Evolutionary conservation across 306 rosid species (phyloP), one percentile per base, ranked within the genome.

Genomic region (Cicer judaicum): DNA sequence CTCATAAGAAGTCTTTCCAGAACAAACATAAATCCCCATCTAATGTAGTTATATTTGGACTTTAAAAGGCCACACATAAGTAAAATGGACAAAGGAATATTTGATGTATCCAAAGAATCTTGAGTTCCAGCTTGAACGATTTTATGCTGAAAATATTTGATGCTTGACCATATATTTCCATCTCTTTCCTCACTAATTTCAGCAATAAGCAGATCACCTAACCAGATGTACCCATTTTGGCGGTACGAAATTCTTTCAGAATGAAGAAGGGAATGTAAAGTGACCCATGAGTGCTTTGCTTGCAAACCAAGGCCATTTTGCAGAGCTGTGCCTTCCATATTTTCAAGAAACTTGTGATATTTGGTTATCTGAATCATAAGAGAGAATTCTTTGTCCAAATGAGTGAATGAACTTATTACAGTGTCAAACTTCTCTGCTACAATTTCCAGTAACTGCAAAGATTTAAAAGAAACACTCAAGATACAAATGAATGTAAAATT

Each of bases 1-100:
- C 93, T 85, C 97, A 92, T 92, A 56, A 95, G 96, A 80, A 92
- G 97, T 83, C 93, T 95, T 82, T 95, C 99, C 74, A 95, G 88
- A 74, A 95, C 92, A 86, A 76, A 86, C 85, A 95, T 80, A 83
- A 95, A 95, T 5, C 98, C 99, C 98, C 98, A 86, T 85, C 99
- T 90, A 85, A 95, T 90, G 64, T 48, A 71, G 82, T 78, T 80
- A 89, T 83, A 66, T 84, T 77, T 95, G 46, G 99, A 95, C 83
- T 95, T 95, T 78, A 95, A 74, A 81, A 95, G 97, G 61, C 98
- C 99, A 75, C 98, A 95, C 92, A 95, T 81, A 21, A 95, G 88
- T 78, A 80, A 83, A 85, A 90, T 88, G 70, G 96, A 83, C 42
- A 92, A 72, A 66, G 99, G 98, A 74, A 89, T 84, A 80, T 89